Evolutionary conservation across 2,329 filamentous ascomycete genomes (phyloP), one percentile per base, ranked within the genome.

Genomic region (Metarhizium anisopliae): DNA sequence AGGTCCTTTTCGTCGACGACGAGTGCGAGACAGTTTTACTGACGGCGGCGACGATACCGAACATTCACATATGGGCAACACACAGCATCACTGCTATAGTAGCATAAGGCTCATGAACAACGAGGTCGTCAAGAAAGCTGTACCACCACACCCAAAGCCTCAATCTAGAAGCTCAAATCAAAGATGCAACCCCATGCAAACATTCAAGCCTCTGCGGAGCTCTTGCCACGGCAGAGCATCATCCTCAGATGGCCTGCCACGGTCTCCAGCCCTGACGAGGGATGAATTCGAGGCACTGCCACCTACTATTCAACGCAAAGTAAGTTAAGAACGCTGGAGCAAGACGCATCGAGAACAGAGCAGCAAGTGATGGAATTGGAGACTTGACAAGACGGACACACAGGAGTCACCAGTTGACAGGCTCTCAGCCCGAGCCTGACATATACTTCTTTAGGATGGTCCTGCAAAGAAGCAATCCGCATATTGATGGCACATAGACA

Each of bases 231-330:
- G 54, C 20, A 56, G 51, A 43, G 54, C 56, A 25, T 53, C 58
- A 30, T 53, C 60, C 14, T 55, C 59, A 30, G 61, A 63, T n/a
- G 61, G 57, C 53, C 59, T 58, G n/a, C 59, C 64, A 51, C 64
- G 65, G 43, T 65, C 66, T 35, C 61, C 59, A 51, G 60, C 58
- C 25, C 70, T 72, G 59, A 72, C 72, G 2, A 70, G 61, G 58
- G 64, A 70, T 36, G 70, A 73, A 53, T 81, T 80, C 57, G 76
- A 81, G 60, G 73, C 75, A 45, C 69, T 83, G 11, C 80, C 80
- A 20, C 77, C 76, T 29, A 78, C 78, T 16, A 73, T 83, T 54
- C 74, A 78, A 63, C 74, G 80, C 68, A 83, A 83, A 72, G 80
- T 83, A 70, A 74, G 79, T 72, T 42, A 35, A 11, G 25, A 25